Evolutionary conservation across 805 yeast species (phyloP), one percentile per base, ranked within the genome.

Genomic region (Candida rishiriensis): DNA sequence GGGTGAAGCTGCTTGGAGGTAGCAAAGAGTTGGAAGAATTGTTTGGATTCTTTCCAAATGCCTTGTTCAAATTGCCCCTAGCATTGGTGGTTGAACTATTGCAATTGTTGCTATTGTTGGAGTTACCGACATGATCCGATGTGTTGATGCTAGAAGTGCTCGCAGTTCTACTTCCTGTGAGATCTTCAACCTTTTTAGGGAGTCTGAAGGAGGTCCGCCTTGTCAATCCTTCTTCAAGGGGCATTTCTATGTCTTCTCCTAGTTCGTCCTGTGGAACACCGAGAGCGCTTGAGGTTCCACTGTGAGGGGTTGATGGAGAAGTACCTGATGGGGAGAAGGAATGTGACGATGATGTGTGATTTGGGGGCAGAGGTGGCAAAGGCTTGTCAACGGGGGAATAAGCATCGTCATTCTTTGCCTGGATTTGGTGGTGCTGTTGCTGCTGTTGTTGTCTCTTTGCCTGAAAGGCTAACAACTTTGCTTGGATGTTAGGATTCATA

Each of bases 401-500:
- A 33, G 36, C 17, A 12, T 29, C 35, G 13, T 47, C 48, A 7
- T 41, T 47, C 17, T 36, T 37, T 11, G 16, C 13, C 9, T 18
- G 16, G 34, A 10, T 38, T 34, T 44, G 50, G 21, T 44, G 39
- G 29, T 42, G 47, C 33, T 40, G 46, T 30, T 42, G 52, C 35
- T 48, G 55, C 42, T 59, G 60, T 41, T 60, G 66, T 46, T 79
- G 81, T 53, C 97, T 76, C 57, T 84, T 81, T 51, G 87, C 88
- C 63, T 89, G 97, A 55, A 90, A 86, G 0, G 96, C 96, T 61
- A 85, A 68, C 32, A 90, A 74, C 50, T 93, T 72, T 1, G 96
- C 97, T 63, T 89, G 97, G 34, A 88, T 76, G 50, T 86, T 91
- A 10, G 93, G 83, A 54, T 76, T 81, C 40, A 83, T 69, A 12